phyloP scores from a whole-genome alignment of 1,284 basidiomycete species.

The Caloboletus inedulis region DNA sequence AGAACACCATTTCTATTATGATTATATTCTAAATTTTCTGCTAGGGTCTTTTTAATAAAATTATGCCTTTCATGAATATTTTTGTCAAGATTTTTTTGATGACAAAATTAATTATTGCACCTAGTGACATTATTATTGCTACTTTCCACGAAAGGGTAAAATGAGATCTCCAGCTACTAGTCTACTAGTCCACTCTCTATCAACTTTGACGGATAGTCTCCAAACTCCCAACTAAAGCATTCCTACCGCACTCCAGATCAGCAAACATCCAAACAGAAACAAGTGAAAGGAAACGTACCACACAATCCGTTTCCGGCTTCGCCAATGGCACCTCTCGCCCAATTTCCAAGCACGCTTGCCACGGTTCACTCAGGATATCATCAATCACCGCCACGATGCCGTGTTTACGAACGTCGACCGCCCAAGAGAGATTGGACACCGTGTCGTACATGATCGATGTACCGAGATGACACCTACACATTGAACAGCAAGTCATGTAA shows the following conservation, averaged over 20 bases:
- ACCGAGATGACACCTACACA: slow-evolving; percentile 88
- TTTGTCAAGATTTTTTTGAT: too few relatives aligned
- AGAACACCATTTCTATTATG: too few relatives aligned
- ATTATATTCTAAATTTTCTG: too few relatives aligned
- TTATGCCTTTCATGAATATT: too few relatives aligned
- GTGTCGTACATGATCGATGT: slow-evolving; percentile 88
- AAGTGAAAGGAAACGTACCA: slow-evolving; percentile 41
- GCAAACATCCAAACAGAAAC: background rate
- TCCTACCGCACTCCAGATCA: slow-evolving; percentile 38
- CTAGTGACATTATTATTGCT: too few relatives aligned
- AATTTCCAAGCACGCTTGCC: slow-evolving; percentile 57
- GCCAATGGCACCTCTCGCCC: slow-evolving; percentile 62
- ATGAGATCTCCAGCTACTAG: background rate
- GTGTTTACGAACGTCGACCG: slow-evolving; percentile 79
- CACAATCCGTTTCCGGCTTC: slow-evolving; percentile 53
- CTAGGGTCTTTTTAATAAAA: too few relatives aligned
- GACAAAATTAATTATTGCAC: too few relatives aligned
- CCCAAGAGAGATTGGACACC: slow-evolving; percentile 80
- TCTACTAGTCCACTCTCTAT: background rate
- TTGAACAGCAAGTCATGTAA: slow-evolving; percentile 22
- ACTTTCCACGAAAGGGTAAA: background rate
- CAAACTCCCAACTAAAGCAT: slow-evolving; percentile 73
- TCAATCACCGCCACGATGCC: slow-evolving; percentile 83
- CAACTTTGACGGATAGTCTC: slow-evolving; percentile 38
- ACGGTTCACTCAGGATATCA: slow-evolving; percentile 70